Conservation (phyloP, 495 filamentous ascomycete genomes). For the Parachaetomium inaequale region DNA sequence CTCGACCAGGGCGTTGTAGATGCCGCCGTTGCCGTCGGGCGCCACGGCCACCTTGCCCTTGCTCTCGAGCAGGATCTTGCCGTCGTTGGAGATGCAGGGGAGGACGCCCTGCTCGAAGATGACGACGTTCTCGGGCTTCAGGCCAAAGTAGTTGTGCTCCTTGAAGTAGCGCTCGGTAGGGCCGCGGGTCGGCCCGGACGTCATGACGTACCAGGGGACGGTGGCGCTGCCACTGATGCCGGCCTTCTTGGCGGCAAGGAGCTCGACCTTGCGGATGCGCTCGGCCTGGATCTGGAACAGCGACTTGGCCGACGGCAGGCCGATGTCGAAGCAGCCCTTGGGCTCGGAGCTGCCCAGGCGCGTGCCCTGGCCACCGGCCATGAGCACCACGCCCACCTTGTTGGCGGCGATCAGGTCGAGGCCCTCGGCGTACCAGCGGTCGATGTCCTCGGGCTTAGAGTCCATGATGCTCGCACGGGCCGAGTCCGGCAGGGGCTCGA, state of each 20-base stretch:
- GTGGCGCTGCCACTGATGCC: conserved; percentile 53
- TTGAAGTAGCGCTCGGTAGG: conserved; percentile 92
- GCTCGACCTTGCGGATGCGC: conserved; percentile 83
- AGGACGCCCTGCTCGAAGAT: conserved; percentile 98
- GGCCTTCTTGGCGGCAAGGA: conserved; percentile 69
- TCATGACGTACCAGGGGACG: conserved; percentile 99
- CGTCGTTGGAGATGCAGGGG: conserved; percentile 95
- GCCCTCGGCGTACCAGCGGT: conserved; percentile 81
- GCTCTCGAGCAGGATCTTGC: conserved; percentile 90
- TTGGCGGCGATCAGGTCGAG: conserved; percentile 80
- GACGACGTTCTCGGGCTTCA: conserved; percentile 76
- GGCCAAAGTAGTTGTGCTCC: conserved; percentile 83
- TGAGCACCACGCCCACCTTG: conserved; percentile 91
- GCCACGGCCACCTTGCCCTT: conserved; percentile 93
- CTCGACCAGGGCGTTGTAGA: conserved; percentile 86
- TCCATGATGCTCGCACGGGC: conserved; percentile 90
- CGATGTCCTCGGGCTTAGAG: conserved; percentile 72
- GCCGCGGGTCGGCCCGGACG: conserved; percentile 88
- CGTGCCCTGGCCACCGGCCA: conserved; percentile 97
- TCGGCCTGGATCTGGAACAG: conserved; percentile 97
- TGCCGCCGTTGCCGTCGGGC: conserved; percentile 96
- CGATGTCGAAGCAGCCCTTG: conserved; percentile 96
- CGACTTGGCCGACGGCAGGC: conserved; percentile 84
- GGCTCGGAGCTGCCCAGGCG: conserved; percentile 90
- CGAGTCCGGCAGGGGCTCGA: conserved; percentile 88